Conservation (phyloP, 192 early-diverging fungal species). For the Linnemannia exigua region DNA sequence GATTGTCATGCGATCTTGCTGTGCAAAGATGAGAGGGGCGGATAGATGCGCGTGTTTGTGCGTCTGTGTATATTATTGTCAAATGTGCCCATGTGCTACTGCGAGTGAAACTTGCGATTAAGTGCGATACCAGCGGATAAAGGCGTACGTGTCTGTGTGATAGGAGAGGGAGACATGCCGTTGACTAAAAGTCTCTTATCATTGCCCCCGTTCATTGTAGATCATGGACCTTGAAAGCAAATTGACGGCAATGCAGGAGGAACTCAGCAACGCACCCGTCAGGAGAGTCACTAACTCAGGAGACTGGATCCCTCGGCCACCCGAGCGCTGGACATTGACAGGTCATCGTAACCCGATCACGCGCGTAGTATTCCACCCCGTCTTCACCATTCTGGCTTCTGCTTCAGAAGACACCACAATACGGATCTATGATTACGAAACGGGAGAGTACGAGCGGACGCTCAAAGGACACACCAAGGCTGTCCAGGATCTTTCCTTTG, state of each 20-base stretch:
- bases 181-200: not conserved
- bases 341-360: slow-evolving; percentile 90
- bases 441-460: slow-evolving; percentile 92
- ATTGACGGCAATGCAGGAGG: slow-evolving; percentile 81
- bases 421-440: slow-evolving; percentile 95
- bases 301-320: slow-evolving; percentile 89
- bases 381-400: slow-evolving; percentile 85
- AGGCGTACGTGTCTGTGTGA: not conserved
- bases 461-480: slow-evolving; percentile 97
- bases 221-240: slow-evolving; percentile 95
- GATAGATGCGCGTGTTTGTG: not conserved
- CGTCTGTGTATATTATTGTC: not conserved
- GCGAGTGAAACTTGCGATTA: not conserved
- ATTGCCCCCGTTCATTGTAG: slow-evolving; percentile 47
- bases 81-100: not conserved
- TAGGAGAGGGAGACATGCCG: not conserved
- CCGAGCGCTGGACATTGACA: slow-evolving; percentile 78
- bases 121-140: not conserved
- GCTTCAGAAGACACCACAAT: slow-evolving; percentile 94
- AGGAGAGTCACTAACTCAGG: slow-evolving; percentile 65
- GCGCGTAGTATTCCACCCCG: slow-evolving; percentile 88
- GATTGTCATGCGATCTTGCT: slow-evolving; percentile 32
- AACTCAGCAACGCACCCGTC: slow-evolving; percentile 72
- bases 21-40: not conserved
- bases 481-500: slow-evolving; percentile 92